Conservation (phyloP, 2,329 filamentous ascomycete genomes). For the Scedosporium minutisporum region DNA sequence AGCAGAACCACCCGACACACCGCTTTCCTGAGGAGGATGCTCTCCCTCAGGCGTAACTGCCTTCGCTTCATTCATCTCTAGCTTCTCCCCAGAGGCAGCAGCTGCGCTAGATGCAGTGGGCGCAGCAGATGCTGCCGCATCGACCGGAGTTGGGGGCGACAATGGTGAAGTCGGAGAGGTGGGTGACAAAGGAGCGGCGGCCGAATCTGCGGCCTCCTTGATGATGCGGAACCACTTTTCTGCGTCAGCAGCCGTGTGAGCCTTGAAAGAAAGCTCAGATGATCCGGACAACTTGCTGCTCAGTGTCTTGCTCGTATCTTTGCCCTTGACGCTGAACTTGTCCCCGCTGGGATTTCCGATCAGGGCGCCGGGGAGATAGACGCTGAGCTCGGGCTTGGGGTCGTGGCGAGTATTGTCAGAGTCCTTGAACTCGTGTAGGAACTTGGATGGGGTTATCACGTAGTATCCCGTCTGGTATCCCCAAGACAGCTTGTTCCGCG, state of each 20-base stretch:
- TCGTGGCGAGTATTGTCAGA: conserved; percentile 64
- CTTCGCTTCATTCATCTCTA: conserved; percentile 12
- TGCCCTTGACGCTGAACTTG: conserved; percentile 93
- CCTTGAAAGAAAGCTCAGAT: conserved; percentile 80
- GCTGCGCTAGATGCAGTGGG: not conserved
- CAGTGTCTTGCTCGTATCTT: conserved; percentile 74
- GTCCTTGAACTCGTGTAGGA: conserved; percentile 93
- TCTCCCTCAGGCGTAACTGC: not conserved
- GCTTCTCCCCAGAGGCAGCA: conserved; percentile 18
- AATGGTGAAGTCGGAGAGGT: conserved; percentile 23
- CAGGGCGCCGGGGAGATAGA: conserved; percentile 85
- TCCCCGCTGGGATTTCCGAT: conserved; percentile 62
- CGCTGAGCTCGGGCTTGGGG: conserved; percentile 73
- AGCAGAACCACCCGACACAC: conserved; percentile 5
- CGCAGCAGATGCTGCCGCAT: not conserved
- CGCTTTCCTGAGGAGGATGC: conserved; percentile 7
- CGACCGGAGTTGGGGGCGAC: conserved; percentile 8
- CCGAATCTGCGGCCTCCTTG: conserved; percentile 43
- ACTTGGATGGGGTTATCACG: conserved; percentile 79
- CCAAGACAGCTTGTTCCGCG: conserved; percentile 69
- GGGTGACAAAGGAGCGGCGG: conserved; percentile 19
- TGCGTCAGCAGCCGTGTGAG: conserved; percentile 69
- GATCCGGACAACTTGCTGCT: conserved; percentile 71
- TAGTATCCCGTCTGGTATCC: conserved; percentile 79
- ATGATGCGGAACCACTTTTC: conserved; percentile 79